Evolutionary conservation across 1,139 yeast genomes (phyloP).

Genomic region (Groenewaldozyma auringiensis): DNA sequence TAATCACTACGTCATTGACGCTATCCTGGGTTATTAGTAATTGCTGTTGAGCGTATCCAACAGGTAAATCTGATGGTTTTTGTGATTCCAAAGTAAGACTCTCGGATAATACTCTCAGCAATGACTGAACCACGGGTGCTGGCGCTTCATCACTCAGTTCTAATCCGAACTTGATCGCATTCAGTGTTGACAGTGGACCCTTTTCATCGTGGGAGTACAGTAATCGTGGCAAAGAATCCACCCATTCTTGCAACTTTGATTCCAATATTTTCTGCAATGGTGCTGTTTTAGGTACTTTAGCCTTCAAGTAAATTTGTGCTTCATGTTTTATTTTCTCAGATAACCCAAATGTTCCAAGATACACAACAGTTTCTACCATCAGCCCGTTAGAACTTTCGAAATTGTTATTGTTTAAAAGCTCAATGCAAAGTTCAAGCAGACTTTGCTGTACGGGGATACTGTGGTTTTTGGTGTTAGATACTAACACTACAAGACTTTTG

Average conservation of each 20-base stretch:
- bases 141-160: constrained; percentile 10
- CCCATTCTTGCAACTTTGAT: constrained; percentile 24
- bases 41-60: constrained; percentile 1
- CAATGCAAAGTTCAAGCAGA: constrained; percentile 28
- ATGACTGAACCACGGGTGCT: background rate
- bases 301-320: background rate
- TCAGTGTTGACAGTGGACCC: constrained; percentile 15
- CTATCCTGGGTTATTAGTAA: background rate
- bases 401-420: constrained; percentile 30
- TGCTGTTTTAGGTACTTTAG: background rate
- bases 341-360: constrained; percentile 13
- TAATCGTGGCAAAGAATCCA: constrained; percentile 26
- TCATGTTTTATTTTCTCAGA: background rate
- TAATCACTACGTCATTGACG: background rate
- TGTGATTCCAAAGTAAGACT: background rate
- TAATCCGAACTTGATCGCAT: constrained; percentile 16
- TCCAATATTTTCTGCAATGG: constrained; percentile 13
- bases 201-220: constrained; percentile 25
- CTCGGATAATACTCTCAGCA: constrained; percentile 7
- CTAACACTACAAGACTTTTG: constrained; percentile 24
- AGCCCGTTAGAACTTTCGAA: constrained; percentile 33
- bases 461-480: constrained; percentile 1
- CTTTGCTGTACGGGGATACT: constrained; percentile 30
- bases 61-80: background rate
- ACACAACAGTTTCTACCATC: constrained; percentile 27